Base-by-base conservation (phyloP, 2,329 filamentous ascomycete species). In the Paracamarosporium sp. region DNA sequence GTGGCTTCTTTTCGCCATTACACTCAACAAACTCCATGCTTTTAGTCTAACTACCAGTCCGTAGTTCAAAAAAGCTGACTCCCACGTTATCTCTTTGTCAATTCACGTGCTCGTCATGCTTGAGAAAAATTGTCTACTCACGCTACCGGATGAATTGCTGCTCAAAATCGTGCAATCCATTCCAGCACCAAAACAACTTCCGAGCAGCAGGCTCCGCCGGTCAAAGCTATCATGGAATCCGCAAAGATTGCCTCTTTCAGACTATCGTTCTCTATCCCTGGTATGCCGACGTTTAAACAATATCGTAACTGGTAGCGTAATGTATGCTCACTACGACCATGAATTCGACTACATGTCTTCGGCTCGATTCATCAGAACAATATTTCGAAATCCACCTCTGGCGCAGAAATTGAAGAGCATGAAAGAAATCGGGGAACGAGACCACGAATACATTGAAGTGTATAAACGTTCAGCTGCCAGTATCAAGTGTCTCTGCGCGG, bases 321-420 rank as follows among this genome's bases (percentile, higher is more conserved):
- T 50, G 33, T 50, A 50, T 17, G 31, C 47, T 12, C 33, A 50
- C 15, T 50, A 36, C 20, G 33, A 27, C 15, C 46, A 50, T 35
- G 47, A 40, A 8, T 40, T 25, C 35, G n/a, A 38, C 25, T 22
- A 25, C 35, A 9, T 20, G 30, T 50, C 47, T 13, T 50, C 47
- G 20, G 31, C 47, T 8, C 15, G 7, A 8, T 50, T 50, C 24
- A 50, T 50, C 47, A 25, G 13, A 24, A 50, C 47, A 8, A 9
- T 50, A 3, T 27, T 50, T 5, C 13, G 30, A 40, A 35, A 41
- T 3, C 47, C 47, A 17, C 5, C 13, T 8, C 13, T 50, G 15
- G 47, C 47, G 1, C 24, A 28, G 7, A 27, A 38, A 2, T 7
- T 50, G n/a, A 35, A 31, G 33, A 30, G 35, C 20, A 15, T 50